These are phyloP conservation scores for Podila epicladia DNA, from an alignment of 192 early-diverging fungal genomes.

Conservation along the genomic window DNA sequence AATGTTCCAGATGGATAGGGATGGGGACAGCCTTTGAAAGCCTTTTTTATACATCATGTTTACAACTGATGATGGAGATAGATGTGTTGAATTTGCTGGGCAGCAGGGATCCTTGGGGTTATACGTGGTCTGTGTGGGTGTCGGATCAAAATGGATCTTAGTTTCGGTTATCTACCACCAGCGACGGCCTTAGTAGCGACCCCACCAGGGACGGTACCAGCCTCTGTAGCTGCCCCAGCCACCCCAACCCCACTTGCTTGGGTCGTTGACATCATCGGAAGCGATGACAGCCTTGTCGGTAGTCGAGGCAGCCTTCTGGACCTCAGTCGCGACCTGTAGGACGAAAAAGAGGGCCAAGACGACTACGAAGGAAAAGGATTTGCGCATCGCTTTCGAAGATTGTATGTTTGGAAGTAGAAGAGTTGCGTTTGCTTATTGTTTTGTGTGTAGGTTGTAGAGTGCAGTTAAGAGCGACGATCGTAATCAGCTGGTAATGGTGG, in stretches of 20 bases:
- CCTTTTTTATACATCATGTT: no score
- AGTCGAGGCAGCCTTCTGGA: neutral
- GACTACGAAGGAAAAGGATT: slow-evolving; percentile 1
- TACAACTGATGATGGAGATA: no score
- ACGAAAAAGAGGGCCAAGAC: slow-evolving; percentile 3
- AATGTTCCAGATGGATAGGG: no score
- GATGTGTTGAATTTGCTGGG: no score
- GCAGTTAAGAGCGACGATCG: neutral
- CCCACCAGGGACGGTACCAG: neutral
- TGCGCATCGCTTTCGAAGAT: slow-evolving; percentile 5
- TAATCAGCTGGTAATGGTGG: neutral
- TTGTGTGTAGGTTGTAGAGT: neutral
- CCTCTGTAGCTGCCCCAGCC: slow-evolving; percentile 1
- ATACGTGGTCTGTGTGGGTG: no score
- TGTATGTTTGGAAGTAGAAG: no score
- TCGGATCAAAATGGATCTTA: no score
- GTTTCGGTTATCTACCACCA: neutral
- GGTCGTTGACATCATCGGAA: neutral
- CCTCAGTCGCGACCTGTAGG: slow-evolving; percentile 1
- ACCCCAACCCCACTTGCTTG: slow-evolving; percentile 15
- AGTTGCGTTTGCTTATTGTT: neutral
- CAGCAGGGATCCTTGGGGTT: no score
- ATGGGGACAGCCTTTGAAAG: no score
- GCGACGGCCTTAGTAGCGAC: neutral
- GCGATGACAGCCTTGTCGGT: neutral